A percentile compares a stretch with the other conserved stretches of the same genome.
Conservation (phyloP, 2,329 filamentous ascomycete species). For the Phialophora verrucosa region DNA sequence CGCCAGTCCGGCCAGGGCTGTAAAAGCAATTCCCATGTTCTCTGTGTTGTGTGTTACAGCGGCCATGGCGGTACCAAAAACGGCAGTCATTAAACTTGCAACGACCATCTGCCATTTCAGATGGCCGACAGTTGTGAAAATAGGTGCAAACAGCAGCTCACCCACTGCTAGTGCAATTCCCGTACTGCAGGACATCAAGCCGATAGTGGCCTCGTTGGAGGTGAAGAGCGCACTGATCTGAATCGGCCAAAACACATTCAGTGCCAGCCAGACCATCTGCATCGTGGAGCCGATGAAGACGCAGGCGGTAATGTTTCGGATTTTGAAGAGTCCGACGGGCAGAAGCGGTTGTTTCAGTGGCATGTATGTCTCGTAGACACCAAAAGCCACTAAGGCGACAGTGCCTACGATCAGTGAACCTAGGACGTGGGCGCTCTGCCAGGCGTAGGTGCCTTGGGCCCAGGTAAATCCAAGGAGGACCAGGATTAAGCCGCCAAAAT, state of each 20-base stretch:
- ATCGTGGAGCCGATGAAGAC: conserved; percentile 49
- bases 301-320: conserved; percentile 49
- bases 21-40: conserved; percentile 40
- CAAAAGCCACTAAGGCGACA: conserved; percentile 45
- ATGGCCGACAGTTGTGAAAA: conserved; percentile 35
- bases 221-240: conserved; percentile 51
- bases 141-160: conserved; percentile 41
- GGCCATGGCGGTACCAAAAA: conserved; percentile 38
- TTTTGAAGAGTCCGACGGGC: conserved; percentile 52
- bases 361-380: conserved; percentile 49
- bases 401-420: conserved; percentile 49
- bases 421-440: conserved; percentile 49
- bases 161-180: conserved; percentile 23
- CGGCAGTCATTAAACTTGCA: conserved; percentile 31
- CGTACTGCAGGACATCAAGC: conserved; percentile 47
- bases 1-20: conserved; percentile 38
- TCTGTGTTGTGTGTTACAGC: conserved; percentile 32
- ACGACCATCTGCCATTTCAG: conserved; percentile 36
- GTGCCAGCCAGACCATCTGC: conserved; percentile 54
- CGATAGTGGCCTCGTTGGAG: conserved; percentile 47
- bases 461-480: conserved; percentile 53
- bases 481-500: conserved; percentile 49
- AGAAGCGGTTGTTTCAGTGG: conserved; percentile 50
- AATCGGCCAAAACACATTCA: conserved; percentile 55
- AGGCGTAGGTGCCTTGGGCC: conserved; percentile 51